Conservation (phyloP, 2,329 filamentous ascomycete genomes). For the Aspergillus quadrilineatus region DNA sequence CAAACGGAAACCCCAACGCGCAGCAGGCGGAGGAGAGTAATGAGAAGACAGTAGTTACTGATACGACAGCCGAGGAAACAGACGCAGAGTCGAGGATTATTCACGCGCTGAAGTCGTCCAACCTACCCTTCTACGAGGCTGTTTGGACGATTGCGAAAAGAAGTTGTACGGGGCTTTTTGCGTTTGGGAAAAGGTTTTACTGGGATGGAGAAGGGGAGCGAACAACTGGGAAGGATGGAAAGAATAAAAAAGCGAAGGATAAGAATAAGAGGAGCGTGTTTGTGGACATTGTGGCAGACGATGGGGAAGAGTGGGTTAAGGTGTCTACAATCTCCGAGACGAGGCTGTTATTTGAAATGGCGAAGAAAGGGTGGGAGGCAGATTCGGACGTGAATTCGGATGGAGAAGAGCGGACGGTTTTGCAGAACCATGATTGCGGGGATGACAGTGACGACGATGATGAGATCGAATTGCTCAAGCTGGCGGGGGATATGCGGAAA, state of each 20-base stretch:
- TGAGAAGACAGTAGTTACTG: slow-evolving; percentile 1
- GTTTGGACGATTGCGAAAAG: slow-evolving; percentile 64
- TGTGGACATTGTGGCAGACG: slow-evolving; percentile 64
- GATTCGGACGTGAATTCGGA: slow-evolving; percentile 45
- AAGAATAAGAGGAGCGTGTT: slow-evolving; percentile 49
- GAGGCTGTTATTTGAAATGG: slow-evolving; percentile 65
- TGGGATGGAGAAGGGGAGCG: slow-evolving; percentile 36
- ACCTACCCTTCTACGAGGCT: slow-evolving; percentile 63
- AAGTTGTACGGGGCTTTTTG: slow-evolving; percentile 53
- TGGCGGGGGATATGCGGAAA: slow-evolving; percentile 58
- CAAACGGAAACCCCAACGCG: background rate
- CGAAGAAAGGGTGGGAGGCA: slow-evolving; percentile 64
- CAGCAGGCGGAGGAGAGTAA: slow-evolving; percentile 20
- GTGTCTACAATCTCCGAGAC: slow-evolving; percentile 65
- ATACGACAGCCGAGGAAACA: background rate
- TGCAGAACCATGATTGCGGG: slow-evolving; percentile 28
- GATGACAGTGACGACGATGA: slow-evolving; percentile 50
- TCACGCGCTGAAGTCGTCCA: slow-evolving; percentile 64
- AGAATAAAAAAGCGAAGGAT: slow-evolving; percentile 22
- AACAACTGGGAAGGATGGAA: slow-evolving; percentile 24
- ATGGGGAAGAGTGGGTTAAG: slow-evolving; percentile 67
- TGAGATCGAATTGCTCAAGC: slow-evolving; percentile 60
- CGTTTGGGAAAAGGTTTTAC: slow-evolving; percentile 59
- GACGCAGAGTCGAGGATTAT: slow-evolving; percentile 37
- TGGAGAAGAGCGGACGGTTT: slow-evolving; percentile 28